These are phyloP conservation scores for Microthyrium microscopicum DNA, from an alignment of 2,329 filamentous ascomycete genomes.

Conservation along the genomic window DNA sequence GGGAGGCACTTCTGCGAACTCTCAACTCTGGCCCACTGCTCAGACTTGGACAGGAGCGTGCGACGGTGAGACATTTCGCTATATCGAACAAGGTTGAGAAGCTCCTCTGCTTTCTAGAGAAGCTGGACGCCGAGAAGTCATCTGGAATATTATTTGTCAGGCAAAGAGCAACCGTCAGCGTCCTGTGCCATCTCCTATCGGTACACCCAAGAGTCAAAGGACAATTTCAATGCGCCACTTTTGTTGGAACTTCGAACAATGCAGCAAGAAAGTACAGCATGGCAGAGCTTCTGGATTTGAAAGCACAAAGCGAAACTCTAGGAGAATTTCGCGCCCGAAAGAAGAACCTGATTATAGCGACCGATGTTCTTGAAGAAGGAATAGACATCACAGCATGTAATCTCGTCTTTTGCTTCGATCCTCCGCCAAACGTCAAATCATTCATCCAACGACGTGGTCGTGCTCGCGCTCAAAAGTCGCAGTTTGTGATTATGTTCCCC, in stretches of 20 bases:
- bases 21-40: background rate
- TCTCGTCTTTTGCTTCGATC: slow-evolving; percentile 47
- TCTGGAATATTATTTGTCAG: slow-evolving; percentile 31
- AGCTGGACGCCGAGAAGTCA: slow-evolving; percentile 11
- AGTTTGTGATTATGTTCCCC: slow-evolving; percentile 35
- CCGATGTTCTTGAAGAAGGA: slow-evolving; percentile 42
- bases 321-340: slow-evolving; percentile 31
- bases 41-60: background rate
- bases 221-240: background rate
- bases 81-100: too few relatives aligned
- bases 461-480: slow-evolving; percentile 40
- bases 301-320: slow-evolving; percentile 33
- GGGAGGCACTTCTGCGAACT: background rate
- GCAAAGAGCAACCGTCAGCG: slow-evolving; percentile 26
- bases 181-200: slow-evolving; percentile 22
- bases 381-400: slow-evolving; percentile 48
- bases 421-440: slow-evolving; percentile 43
- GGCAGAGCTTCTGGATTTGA: slow-evolving; percentile 30
- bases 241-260: background rate
- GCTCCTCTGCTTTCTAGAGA: too few relatives aligned
- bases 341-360: slow-evolving; percentile 41
- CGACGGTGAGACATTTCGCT: too few relatives aligned
- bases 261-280: slow-evolving; percentile 16
- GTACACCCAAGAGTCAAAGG: slow-evolving; percentile 12
- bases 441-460: slow-evolving; percentile 50